These are phyloP conservation scores for Ensete glaucum DNA, from an alignment of 176 grass and related monocot species.

Conservation along the genomic window DNA sequence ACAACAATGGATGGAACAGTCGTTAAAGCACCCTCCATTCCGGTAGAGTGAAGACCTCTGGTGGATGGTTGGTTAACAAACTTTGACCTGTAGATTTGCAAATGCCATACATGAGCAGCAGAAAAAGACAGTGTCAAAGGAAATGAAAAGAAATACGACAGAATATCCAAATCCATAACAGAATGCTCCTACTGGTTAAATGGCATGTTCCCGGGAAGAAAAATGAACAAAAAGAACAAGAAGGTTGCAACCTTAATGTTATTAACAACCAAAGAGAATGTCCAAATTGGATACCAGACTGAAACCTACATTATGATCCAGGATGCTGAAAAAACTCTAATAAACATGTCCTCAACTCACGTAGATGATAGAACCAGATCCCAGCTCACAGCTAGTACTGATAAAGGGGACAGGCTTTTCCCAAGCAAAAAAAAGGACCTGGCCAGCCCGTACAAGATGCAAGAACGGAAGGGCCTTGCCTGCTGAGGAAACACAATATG, in stretches of 20 bases:
- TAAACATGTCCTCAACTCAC: not conserved
- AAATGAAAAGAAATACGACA: not conserved
- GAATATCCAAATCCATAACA: not conserved
- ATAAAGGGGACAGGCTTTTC: not conserved
- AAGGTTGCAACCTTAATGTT: too few species aligned
- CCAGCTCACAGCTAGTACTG: not conserved
- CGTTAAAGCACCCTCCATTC: conserved; percentile 56
- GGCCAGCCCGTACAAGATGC: not conserved
- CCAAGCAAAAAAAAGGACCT: not conserved
- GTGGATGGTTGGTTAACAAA: not conserved
- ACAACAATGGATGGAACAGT: conserved; percentile 79
- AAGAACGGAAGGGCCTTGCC: not conserved
- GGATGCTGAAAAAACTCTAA: too few species aligned
- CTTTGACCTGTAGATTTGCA: conserved; percentile 5
- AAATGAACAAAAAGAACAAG: too few species aligned
- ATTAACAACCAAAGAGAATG: too few species aligned
- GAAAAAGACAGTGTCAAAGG: not conserved
- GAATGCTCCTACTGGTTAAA: not conserved
- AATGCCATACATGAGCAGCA: not conserved
- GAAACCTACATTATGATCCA: not conserved
- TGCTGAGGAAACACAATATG: not conserved
- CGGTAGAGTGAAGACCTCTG: conserved; percentile 41
- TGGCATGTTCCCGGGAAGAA: too few species aligned
- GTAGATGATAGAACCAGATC: not conserved
- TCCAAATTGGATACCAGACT: too few species aligned